Evolutionary conservation across 805 yeast species (phyloP).

Genomic region (Grigorovia jiainica): DNA sequence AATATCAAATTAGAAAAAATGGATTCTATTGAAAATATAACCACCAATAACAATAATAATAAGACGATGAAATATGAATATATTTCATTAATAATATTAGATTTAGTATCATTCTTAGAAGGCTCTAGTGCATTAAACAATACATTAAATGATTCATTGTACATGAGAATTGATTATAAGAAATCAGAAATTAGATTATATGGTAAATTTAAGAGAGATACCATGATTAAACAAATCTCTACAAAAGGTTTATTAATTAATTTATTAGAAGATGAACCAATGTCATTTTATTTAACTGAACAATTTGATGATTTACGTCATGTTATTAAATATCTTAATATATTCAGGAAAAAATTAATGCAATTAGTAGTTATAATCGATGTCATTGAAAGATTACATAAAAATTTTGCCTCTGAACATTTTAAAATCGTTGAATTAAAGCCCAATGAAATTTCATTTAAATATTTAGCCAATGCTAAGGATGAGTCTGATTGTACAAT

Average conservation of each 20-base stretch:
- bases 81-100: constrained; percentile 21
- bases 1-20: background rate
- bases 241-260: constrained; percentile 24
- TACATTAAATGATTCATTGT: constrained; percentile 25
- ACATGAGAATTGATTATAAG: constrained; percentile 24
- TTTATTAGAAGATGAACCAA: constrained; percentile 18
- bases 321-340: constrained; percentile 19
- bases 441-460: constrained; percentile 28
- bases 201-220: constrained; percentile 26
- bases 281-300: constrained; percentile 24
- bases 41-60: background rate
- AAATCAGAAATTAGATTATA: constrained; percentile 22
- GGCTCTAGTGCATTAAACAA: constrained; percentile 22
- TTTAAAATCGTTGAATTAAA: constrained; percentile 25
- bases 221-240: constrained; percentile 22
- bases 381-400: constrained; percentile 27
- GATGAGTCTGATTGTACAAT: constrained; percentile 27
- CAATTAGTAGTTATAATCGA: constrained; percentile 27
- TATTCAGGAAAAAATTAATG: constrained; percentile 25
- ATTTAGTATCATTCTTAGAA: constrained; percentile 24
- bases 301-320: constrained; percentile 18
- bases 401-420: constrained; percentile 24
- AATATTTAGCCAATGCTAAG: constrained; percentile 19
- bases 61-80: constrained; percentile 5
- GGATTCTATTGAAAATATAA: background rate